A percentile compares a stretch with the other conserved stretches of the same genome.
Conservation (phyloP, 495 filamentous ascomycete genomes). For the Aspergillus homomorphus region DNA sequence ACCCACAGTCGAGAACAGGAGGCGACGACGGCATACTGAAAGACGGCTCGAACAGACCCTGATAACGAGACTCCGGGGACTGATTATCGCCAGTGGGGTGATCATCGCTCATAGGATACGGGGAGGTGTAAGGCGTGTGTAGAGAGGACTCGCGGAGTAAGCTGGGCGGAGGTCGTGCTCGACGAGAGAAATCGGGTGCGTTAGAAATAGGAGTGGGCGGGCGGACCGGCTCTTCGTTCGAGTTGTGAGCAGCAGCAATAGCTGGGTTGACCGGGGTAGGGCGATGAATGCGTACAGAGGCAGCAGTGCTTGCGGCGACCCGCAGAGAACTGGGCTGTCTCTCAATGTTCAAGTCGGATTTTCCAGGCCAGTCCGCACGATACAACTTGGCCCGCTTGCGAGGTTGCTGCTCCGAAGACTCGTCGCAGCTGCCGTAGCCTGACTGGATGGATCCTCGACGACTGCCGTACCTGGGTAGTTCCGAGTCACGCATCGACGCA, state of each 20-base stretch:
- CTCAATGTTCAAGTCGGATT: conserved; percentile 62
- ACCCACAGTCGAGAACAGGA: conserved; percentile 60
- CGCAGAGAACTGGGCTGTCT: conserved; percentile 74
- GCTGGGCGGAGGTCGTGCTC: conserved; percentile 33
- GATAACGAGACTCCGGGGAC: conserved; percentile 46
- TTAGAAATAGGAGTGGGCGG: conserved; percentile 78
- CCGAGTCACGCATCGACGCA: conserved; percentile 42
- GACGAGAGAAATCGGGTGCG: conserved; percentile 30
- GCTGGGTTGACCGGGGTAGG: conserved; percentile 63
- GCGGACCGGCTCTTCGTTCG: conserved; percentile 72
- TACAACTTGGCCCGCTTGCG: conserved; percentile 71
- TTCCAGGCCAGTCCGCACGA: conserved; percentile 64
- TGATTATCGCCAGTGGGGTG: conserved; percentile 27
- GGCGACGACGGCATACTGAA: conserved; percentile 75
- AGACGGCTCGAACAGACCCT: conserved; percentile 46
- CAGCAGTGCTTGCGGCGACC: conserved; percentile 81
- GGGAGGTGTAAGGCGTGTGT: conserved; percentile 43
- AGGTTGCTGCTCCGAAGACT: conserved; percentile 57
- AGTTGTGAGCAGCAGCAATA: conserved; percentile 41
- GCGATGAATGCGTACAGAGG: conserved; percentile 80
- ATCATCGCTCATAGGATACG: conserved; percentile 46
- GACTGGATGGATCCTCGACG: conserved; percentile 46
- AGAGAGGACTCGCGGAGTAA: conserved; percentile 45
- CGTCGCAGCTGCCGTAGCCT: conserved; percentile 67
- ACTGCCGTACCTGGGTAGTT: conserved; percentile 28